phyloP scores from a whole-genome alignment of 352 stramenopile species.

The Phytophthora uliginosa region DNA sequence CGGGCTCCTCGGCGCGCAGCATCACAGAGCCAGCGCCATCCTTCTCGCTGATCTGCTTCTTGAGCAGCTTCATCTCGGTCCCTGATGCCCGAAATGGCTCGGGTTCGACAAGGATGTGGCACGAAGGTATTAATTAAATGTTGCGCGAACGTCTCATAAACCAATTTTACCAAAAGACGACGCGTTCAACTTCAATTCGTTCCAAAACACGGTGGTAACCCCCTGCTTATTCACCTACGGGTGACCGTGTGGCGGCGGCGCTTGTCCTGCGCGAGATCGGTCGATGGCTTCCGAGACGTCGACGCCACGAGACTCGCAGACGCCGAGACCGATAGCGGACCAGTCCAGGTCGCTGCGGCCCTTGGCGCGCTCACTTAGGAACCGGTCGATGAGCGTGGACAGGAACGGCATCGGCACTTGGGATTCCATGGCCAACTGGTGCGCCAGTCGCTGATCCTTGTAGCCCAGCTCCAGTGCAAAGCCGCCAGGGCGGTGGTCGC shows the following conservation, averaged over 20 bases:
- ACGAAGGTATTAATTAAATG: not conserved
- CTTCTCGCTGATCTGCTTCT: slow-evolving; percentile 95
- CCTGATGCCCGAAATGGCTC: not conserved
- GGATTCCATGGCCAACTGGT: slow-evolving; percentile 60
- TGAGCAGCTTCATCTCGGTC: slow-evolving; percentile 92
- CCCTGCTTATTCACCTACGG: not conserved
- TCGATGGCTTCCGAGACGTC: slow-evolving; percentile 57
- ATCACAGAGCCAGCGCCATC: slow-evolving; percentile 94
- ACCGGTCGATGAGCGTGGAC: slow-evolving; percentile 78
- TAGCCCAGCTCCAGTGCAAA: slow-evolving; percentile 80
- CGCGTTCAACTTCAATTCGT: slow-evolving; percentile 25
- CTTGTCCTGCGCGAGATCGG: slow-evolving; percentile 33
- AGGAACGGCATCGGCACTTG: slow-evolving; percentile 83
- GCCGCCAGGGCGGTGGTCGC: slow-evolving; percentile 76
- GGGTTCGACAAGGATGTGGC: not conserved
- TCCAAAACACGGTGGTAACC: slow-evolving; percentile 18
- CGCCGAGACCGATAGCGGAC: slow-evolving; percentile 74
- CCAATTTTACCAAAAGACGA: not conserved
- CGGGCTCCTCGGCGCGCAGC: slow-evolving; percentile 95
- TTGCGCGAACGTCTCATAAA: too few relatives aligned
- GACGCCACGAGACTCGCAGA: slow-evolving; percentile 68
- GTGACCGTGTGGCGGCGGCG: slow-evolving; percentile 4
- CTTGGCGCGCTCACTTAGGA: slow-evolving; percentile 67
- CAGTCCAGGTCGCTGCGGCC: slow-evolving; percentile 78
- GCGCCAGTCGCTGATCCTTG: slow-evolving; percentile 78